Base-by-base conservation (phyloP, 2,329 filamentous ascomycete genomes). In the Penicillium sp. region DNA sequence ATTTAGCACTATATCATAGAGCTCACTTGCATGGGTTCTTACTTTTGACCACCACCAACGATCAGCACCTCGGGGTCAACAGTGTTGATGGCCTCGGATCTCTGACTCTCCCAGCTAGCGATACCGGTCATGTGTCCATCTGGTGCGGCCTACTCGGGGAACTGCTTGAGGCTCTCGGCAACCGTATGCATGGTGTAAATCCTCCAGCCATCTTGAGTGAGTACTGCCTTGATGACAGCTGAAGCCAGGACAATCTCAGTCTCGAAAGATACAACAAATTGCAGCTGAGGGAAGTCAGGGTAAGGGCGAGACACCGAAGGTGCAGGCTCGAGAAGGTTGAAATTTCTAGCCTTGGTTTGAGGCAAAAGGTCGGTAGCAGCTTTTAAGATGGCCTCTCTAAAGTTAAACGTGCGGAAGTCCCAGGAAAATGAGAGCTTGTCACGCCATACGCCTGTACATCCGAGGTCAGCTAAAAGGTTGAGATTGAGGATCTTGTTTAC, bases 401-500 rank as follows among this genome's bases (percentile, higher is more conserved):
- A 71, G 62, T 75, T 74, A 58, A 75, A 74, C 17, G 72, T 72
- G 41, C 72, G 69, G 56, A 71, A 70, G 57, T 74, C 72, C 72
- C 72, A 75, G 13, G 71, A 72, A 51, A 73, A 75, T 29, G 67
- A 65, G 17, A 75, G 62, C 54, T 75, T 74, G 59, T 75, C 72
- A 33, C 73, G 66, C 73, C 73, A 75, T 6, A 73, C 71, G 39
- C 72, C 71, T 73, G 48, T 42, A 41, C 9, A 38, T 35, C 31
- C 17, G 27, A 29, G n/a, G 47, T 59, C 15, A 61, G 52, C 17
- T 47, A 25, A 41, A 52, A 10, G 21, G 27, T 44, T 8, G 43
- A 42, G 2, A 25, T 44, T 36, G 27, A 2, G 38, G 31, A 42
- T 41, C 23, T 23, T 36, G 7, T 13, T 55, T 53, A n/a, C 8